Evolutionary conservation across 2,329 filamentous ascomycete species (phyloP).

Genomic region (Dothideomycetes sp.): DNA sequence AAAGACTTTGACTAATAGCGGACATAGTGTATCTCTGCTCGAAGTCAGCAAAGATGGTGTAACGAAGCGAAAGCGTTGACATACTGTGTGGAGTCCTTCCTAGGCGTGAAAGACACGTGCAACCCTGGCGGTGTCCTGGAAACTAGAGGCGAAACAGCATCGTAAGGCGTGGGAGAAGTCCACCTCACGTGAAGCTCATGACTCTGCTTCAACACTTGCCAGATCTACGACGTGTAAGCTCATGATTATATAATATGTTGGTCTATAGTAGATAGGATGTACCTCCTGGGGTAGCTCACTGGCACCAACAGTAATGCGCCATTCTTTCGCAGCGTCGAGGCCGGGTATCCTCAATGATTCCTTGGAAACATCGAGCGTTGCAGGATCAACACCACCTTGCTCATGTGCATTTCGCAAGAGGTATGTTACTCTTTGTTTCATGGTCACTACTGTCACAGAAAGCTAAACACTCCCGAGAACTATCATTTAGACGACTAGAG

Average conservation of each 20-base stretch:
- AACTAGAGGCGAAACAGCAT: constrained; percentile 56
- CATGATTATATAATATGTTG: constrained; percentile 1
- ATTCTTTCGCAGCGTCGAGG: constrained; percentile 62
- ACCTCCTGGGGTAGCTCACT: constrained; percentile 63
- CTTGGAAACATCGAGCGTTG: constrained; percentile 47
- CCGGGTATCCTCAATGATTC: constrained; percentile 45
- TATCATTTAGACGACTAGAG: not conserved
- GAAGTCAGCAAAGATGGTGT: constrained; percentile 5
- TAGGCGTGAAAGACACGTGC: constrained; percentile 66
- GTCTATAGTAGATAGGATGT: constrained; percentile 10
- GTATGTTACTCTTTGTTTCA: constrained; percentile 72
- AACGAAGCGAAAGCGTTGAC: constrained; percentile 10
- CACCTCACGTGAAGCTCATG: constrained; percentile 72
- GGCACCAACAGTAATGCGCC: constrained; percentile 62
- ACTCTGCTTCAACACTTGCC: constrained; percentile 48
- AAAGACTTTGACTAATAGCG: constrained; percentile 47
- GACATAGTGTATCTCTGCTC: constrained; percentile 43
- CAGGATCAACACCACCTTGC: constrained; percentile 54
- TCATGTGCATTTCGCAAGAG: constrained; percentile 47
- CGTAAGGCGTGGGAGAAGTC: constrained; percentile 49
- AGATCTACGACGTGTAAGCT: constrained; percentile 35
- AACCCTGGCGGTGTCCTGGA: constrained; percentile 70
- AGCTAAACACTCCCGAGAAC: too few species aligned
- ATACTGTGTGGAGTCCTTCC: constrained; percentile 25
- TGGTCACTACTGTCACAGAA: constrained; percentile 21